A percentile compares a stretch with the other conserved stretches of the same genome.
Conservation (phyloP, 1,139 yeast genomes). For the Yamadazyma dendronema region DNA sequence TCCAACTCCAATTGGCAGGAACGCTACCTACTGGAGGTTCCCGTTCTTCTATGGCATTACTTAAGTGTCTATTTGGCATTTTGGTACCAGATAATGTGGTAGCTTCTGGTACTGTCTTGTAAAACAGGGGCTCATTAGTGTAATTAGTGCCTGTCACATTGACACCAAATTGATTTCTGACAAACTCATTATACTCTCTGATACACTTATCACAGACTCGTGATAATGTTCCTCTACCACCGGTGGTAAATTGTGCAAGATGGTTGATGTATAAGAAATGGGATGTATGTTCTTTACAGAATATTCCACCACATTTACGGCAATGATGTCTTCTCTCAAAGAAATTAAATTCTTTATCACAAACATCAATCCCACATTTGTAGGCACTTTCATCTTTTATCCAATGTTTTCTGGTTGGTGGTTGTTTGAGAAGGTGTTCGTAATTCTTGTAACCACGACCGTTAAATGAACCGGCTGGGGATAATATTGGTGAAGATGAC, state of each 20-base stretch:
- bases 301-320: constrained; percentile 89
- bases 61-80: not conserved
- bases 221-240: constrained; percentile 69
- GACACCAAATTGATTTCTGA: constrained; percentile 40
- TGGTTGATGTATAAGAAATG: constrained; percentile 62
- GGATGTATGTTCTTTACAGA: constrained; percentile 68
- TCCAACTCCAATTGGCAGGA: constrained; percentile 80
- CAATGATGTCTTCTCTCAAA: constrained; percentile 93
- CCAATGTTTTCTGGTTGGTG: constrained; percentile 77
- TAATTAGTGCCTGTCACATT: too few species aligned
- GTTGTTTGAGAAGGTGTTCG: constrained; percentile 34
- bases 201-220: constrained; percentile 81
- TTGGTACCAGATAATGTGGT: constrained; percentile 3
- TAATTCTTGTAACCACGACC: constrained; percentile 15
- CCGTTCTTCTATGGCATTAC: constrained; percentile 4
- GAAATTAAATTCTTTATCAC: constrained; percentile 64
- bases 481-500: constrained; percentile 14
- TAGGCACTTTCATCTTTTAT: constrained; percentile 63
- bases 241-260: constrained; percentile 71
- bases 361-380: constrained; percentile 57
- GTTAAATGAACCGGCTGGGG: constrained; percentile 9
- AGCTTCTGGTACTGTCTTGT: not conserved
- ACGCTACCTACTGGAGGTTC: constrained; percentile 34
- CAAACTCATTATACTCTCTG: constrained; percentile 60
- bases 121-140: too few species aligned